Base-by-base conservation (phyloP, 2,329 filamentous ascomycete species). In the Colletotrichum ledebouriae region DNA sequence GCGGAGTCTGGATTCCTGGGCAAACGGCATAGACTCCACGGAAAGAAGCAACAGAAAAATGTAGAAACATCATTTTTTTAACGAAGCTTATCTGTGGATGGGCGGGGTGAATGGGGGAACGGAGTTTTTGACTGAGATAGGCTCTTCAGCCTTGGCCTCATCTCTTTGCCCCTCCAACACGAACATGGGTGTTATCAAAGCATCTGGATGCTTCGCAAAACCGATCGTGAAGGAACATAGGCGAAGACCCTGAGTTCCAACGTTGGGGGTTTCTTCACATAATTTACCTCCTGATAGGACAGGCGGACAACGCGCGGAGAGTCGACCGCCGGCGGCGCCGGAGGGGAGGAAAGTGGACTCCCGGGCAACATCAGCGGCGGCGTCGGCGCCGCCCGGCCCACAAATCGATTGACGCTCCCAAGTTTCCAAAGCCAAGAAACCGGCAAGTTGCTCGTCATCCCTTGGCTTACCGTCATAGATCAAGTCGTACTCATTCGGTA, bases 341-440 rank as follows among this genome's bases (percentile, higher is more conserved):
- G 39, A 59, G 52, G 64, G 64, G 65, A 63, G 63, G 65, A 65
- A 49, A 68, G 65, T 65, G 61, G 61, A 65, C 39, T 42, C 49
- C 34, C 52, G 65, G 65, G 41, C 53, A 65, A 53, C 60, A 60
- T 60, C 39, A 52, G 46, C 39, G 33, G 47, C 33, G 58, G 22
- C 17, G 29, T 7, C 15, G 50, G 50, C 4, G 56, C 20, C 41
- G 56, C 37, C 41, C 42, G 49, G 57, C 22, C 12, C 15, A 59
- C n/a, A 17, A 39, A 25, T 29, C 11, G n/a, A 42, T 22, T 17
- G 42, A 49, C 42, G 42, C 41, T 25, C 29, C 42, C 29, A 60
- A 39, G 37, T 15, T 39, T 39, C 37, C 13, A 15, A 39, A 41
- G 65, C 47, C 65, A 65, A 68, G 61, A 55, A 42, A 47, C 6